Base-by-base conservation (phyloP, 2,329 filamentous ascomycete species). In the Acrodontium crateriforme region DNA sequence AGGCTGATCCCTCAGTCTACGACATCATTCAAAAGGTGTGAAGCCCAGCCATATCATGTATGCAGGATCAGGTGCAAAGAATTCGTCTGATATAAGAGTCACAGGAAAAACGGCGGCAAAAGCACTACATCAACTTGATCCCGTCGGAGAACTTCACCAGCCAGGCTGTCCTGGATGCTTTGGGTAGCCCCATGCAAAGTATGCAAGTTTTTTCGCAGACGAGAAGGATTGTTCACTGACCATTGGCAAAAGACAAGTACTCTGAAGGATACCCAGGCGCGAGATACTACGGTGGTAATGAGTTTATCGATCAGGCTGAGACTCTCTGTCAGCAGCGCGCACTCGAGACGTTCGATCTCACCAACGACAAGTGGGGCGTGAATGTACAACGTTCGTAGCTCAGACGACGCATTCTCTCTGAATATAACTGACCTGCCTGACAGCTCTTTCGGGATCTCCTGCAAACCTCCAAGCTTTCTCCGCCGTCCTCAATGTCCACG, bases 391-490 rank as follows among this genome's bases (percentile, higher is more conserved):
- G n/a, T n/a, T n/a, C n/a, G n/a, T n/a, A 15, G 14, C 26, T 24
- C 16, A 4, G 14, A 4, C 10, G 18, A 14, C n/a, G 13, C 24
- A 12, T 12, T 14, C 17, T 24, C 9, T 4, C 14, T 12, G 5
- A 4, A 6, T 18, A 13, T 22, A 50, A 46, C n/a, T n/a, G n/a
- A n/a, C n/a, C n/a, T n/a, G n/a, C n/a, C n/a, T n/a, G n/a, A n/a
- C n/a, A n/a, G n/a, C 51, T 18, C 40, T 53, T 12, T 50, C 46
- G 17, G 89, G 89, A 49, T 85, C 77, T 59, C 89, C 89, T 46
- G 89, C 89, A 64, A 98, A 98, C 63, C 67, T 98, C 45, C 84
- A 95, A 69, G 84, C 91, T 45, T 98, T 95, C 69, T 85, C 93
- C 67, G 89, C 89, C 46, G 74, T 98, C 52, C 91, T 95, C 72